These are phyloP conservation scores for Wickerhamomyces sp. DNA, from an alignment of 1,139 yeast genomes.

Conservation along the genomic window DNA sequence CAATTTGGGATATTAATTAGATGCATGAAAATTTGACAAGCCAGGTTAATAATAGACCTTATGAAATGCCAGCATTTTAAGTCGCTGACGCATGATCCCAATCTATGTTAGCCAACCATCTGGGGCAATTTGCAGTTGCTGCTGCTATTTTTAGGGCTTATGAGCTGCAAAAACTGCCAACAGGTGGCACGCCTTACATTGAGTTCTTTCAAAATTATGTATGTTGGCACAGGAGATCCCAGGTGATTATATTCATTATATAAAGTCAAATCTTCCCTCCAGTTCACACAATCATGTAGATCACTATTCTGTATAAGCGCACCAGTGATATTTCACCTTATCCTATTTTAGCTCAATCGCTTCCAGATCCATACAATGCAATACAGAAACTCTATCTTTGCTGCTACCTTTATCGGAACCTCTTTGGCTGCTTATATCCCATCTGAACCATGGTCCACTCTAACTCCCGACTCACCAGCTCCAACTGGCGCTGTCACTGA, in stretches of 20 bases:
- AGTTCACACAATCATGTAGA: no score
- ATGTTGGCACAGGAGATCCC: neutral
- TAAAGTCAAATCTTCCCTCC: no score
- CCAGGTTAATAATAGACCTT: neutral
- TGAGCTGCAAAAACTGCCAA: neutral
- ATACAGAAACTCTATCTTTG: slow-evolving; percentile 33
- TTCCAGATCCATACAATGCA: slow-evolving; percentile 25
- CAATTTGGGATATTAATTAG: neutral
- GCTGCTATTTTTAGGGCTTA: no score
- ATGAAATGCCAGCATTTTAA: neutral
- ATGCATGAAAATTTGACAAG: neutral
- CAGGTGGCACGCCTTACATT: neutral
- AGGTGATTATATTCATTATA: no score
- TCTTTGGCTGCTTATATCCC: slow-evolving; percentile 64
- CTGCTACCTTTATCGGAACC: slow-evolving; percentile 39
- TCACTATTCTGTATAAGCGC: no score
- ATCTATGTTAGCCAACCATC: no score
- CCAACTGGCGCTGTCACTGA: slow-evolving; percentile 55
- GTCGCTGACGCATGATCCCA: slow-evolving; percentile 1
- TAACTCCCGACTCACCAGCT: slow-evolving; percentile 57
- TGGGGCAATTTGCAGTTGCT: no score
- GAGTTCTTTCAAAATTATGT: neutral
- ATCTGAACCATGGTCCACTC: slow-evolving; percentile 67
- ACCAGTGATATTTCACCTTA: no score
- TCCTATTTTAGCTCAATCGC: no score